Conservation (phyloP, 2,329 filamentous ascomycete genomes). For the Cylindrodendrum hubeiense region DNA sequence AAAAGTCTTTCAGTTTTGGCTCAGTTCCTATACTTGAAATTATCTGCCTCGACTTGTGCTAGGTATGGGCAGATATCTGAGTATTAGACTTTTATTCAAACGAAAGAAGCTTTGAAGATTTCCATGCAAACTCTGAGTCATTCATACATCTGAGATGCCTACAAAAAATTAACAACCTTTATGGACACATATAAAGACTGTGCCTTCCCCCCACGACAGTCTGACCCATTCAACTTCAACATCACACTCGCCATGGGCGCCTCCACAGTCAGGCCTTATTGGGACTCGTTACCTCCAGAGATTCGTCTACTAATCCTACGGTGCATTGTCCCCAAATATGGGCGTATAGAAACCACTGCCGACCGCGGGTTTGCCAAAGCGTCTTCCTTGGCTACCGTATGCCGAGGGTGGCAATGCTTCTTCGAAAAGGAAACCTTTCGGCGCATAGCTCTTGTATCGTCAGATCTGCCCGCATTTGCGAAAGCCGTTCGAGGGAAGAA, state of each 20-base stretch:
- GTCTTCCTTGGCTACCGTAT: constrained; percentile 23
- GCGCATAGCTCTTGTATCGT: constrained; percentile 4
- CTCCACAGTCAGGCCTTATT: not conserved
- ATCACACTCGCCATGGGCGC: constrained; percentile 8
- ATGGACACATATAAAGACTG: not conserved
- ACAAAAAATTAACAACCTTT: not conserved
- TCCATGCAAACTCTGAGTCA: not conserved
- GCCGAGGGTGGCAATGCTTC: constrained; percentile 28
- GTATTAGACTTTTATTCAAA: too few relatives aligned
- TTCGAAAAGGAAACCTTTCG: constrained; percentile 25
- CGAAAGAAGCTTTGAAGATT: too few relatives aligned
- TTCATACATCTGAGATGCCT: too few relatives aligned
- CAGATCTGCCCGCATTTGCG: constrained; percentile 13
- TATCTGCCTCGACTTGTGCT: not conserved
- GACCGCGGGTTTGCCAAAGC: not conserved
- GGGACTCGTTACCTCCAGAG: constrained; percentile 17
- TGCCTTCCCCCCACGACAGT: not conserved
- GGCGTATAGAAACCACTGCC: not conserved
- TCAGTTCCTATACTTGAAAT: too few relatives aligned
- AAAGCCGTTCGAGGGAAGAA: constrained; percentile 10
- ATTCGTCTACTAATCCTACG: constrained; percentile 21
- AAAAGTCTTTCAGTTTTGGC: too few relatives aligned
- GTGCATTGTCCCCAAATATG: not conserved
- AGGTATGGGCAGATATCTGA: too few relatives aligned
- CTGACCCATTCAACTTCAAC: constrained; percentile 1